These are phyloP conservation scores for Pythium myriotylum DNA, from an alignment of 352 stramenopile species.

Conservation along the genomic window DNA sequence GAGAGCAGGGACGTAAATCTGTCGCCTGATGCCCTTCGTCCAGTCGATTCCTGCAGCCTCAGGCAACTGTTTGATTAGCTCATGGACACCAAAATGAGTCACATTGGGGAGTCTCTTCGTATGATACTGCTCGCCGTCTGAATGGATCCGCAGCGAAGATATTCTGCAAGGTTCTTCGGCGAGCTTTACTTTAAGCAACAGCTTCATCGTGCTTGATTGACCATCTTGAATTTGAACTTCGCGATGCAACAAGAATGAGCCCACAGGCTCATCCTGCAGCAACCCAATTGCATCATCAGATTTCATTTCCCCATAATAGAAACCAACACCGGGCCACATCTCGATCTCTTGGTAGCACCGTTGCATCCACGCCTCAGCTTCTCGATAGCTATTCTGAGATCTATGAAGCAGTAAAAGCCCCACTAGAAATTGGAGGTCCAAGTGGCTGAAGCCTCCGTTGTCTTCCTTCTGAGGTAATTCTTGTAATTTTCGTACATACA, in stretches of 20 bases:
- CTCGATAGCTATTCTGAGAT: too few relatives aligned
- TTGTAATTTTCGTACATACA: constrained; percentile 14
- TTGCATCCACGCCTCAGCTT: too few relatives aligned
- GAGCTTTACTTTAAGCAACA: constrained; percentile 49
- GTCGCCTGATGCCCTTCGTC: constrained; percentile 37
- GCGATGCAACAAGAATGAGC: constrained; percentile 53
- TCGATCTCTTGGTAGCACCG: constrained; percentile 54
- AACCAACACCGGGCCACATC: constrained; percentile 53
- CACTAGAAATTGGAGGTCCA: constrained; percentile 20
- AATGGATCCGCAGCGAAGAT: constrained; percentile 41
- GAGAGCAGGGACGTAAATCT: constrained; percentile 23
- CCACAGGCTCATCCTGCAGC: constrained; percentile 32
- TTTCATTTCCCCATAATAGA: constrained; percentile 46
- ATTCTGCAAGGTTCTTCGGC: constrained; percentile 41
- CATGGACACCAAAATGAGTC: constrained; percentile 47
- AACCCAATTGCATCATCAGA: constrained; percentile 33
- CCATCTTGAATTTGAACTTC: neutral
- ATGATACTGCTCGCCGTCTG: constrained; percentile 36
- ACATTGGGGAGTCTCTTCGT: constrained; percentile 39
- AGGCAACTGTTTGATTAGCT: constrained; percentile 41
- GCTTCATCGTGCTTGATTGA: neutral
- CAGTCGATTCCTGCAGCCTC: constrained; percentile 40
- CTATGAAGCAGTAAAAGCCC: constrained; percentile 15
- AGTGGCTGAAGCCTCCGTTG: constrained; percentile 1
- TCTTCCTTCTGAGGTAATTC: neutral